Conservation (phyloP, 495 filamentous ascomycete species). For the Penicillium simplicissimum region DNA sequence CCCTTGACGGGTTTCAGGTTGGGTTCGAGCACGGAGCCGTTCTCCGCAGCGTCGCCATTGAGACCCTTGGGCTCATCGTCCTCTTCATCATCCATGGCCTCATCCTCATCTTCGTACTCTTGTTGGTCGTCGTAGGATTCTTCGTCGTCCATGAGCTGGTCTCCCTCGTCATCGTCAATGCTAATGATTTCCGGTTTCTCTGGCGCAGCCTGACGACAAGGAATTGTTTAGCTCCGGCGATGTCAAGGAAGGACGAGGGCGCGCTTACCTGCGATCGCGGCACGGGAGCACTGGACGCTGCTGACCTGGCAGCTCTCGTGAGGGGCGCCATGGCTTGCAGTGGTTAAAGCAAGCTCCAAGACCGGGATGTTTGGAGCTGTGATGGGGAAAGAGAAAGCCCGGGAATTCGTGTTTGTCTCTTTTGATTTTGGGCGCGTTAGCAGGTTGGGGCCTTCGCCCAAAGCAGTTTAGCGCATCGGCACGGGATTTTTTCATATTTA, state of each 20-base stretch:
- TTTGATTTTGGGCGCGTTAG: slow-evolving; percentile 42
- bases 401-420: slow-evolving; percentile 34
- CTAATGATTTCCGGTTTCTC: slow-evolving; percentile 43
- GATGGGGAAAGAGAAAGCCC: slow-evolving; percentile 18
- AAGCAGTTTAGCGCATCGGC: slow-evolving; percentile 33
- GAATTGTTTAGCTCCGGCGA: slow-evolving; percentile 30
- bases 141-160: slow-evolving; percentile 32
- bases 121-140: slow-evolving; percentile 25
- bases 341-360: slow-evolving; percentile 6
- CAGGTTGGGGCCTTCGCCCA: slow-evolving; percentile 36
- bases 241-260: not conserved
- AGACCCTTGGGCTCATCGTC: slow-evolving; percentile 26
- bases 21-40: slow-evolving; percentile 21
- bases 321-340: slow-evolving; percentile 30
- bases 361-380: slow-evolving; percentile 7
- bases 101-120: slow-evolving; percentile 13
- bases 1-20: slow-evolving; percentile 21
- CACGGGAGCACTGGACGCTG: slow-evolving; percentile 5
- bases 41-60: slow-evolving; percentile 28
- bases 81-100: slow-evolving; percentile 26
- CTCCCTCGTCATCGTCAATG: slow-evolving; percentile 42
- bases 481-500: slow-evolving; percentile 28
- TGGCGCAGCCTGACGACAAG: slow-evolving; percentile 19
- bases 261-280: slow-evolving; percentile 23
- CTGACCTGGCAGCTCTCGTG: slow-evolving; percentile 28